Percentiles rank a stretch among this genome's conserved stretches.
These are phyloP conservation scores for Citrus trifoliata DNA, from an alignment of 345 rosid species.

Conservation along the genomic window DNA sequence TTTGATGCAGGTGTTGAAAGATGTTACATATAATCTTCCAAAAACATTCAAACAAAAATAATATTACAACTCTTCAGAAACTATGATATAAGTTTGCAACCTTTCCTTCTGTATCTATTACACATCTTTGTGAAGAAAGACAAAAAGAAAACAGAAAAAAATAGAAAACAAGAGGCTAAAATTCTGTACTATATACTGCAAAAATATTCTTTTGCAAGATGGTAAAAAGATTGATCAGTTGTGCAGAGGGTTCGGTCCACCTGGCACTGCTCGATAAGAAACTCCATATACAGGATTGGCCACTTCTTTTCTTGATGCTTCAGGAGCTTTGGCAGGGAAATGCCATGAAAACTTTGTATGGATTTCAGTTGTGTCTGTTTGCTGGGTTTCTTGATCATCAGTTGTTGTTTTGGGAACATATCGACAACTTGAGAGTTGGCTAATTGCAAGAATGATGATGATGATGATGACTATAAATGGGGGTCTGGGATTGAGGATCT, in stretches of 20 bases:
- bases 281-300: slow-evolving; percentile 29
- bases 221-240: slow-evolving; percentile 28
- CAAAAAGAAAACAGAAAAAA: neutral
- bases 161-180: neutral
- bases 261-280: slow-evolving; percentile 45
- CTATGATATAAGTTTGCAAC: slow-evolving; percentile 4
- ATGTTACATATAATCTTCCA: neutral
- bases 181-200: slow-evolving; percentile 22
- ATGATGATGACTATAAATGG: slow-evolving; percentile 11
- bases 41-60: slow-evolving; percentile 1
- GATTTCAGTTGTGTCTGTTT: neutral
- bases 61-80: neutral
- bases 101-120: slow-evolving; percentile 15
- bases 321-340: slow-evolving; percentile 25
- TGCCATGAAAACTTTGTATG: slow-evolving; percentile 16
- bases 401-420: neutral
- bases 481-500: slow-evolving; percentile 10
- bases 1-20: neutral
- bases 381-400: slow-evolving; percentile 7
- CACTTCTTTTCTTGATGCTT: slow-evolving; percentile 13
- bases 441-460: slow-evolving; percentile 16
- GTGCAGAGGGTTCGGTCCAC: slow-evolving; percentile 63
- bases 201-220: slow-evolving; percentile 15
- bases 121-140: slow-evolving; percentile 16
- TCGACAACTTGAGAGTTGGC: slow-evolving; percentile 28